Evolutionary conservation across 768 basidiomycete genomes (phyloP).

Genomic region (Podaxis carcinomalis): DNA sequence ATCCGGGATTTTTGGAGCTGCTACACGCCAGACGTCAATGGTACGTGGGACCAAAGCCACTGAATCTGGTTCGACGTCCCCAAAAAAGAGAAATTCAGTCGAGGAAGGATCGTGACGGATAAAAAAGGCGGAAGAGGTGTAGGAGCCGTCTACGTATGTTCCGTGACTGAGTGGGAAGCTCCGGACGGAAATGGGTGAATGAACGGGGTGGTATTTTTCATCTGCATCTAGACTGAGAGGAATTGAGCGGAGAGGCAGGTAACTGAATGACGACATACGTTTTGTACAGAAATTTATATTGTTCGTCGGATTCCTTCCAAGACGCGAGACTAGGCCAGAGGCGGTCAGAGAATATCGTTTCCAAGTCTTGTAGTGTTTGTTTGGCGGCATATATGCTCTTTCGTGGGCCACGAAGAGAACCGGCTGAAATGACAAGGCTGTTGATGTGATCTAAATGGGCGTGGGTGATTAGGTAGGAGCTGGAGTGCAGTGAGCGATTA

Average conservation of each 20-base stretch:
- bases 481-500: slow-evolving; percentile 23
- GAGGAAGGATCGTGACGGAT: slow-evolving; percentile 58
- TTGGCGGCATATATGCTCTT: slow-evolving; percentile 62
- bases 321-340: slow-evolving; percentile 86
- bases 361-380: slow-evolving; percentile 63
- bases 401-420: slow-evolving; percentile 57
- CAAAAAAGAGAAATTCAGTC: slow-evolving; percentile 87
- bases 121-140: slow-evolving; percentile 85
- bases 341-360: slow-evolving; percentile 69
- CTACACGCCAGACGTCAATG: slow-evolving; percentile 72
- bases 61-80: slow-evolving; percentile 88
- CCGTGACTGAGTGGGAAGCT: slow-evolving; percentile 76
- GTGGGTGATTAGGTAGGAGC: slow-evolving; percentile 84
- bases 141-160: slow-evolving; percentile 45
- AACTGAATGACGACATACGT: slow-evolving; percentile 39
- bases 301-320: slow-evolving; percentile 60
- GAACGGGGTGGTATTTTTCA: slow-evolving; percentile 47
- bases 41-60: slow-evolving; percentile 58
- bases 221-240: slow-evolving; percentile 44
- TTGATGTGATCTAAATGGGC: slow-evolving; percentile 89
- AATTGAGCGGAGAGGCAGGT: neutral
- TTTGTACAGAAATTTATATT: slow-evolving; percentile 58
- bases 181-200: slow-evolving; percentile 55
- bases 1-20: slow-evolving; percentile 71
- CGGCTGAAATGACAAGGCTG: slow-evolving; percentile 80